Evolutionary conservation across 2,329 filamentous ascomycete species (phyloP).

Genomic region (Laburnicola sp.): DNA sequence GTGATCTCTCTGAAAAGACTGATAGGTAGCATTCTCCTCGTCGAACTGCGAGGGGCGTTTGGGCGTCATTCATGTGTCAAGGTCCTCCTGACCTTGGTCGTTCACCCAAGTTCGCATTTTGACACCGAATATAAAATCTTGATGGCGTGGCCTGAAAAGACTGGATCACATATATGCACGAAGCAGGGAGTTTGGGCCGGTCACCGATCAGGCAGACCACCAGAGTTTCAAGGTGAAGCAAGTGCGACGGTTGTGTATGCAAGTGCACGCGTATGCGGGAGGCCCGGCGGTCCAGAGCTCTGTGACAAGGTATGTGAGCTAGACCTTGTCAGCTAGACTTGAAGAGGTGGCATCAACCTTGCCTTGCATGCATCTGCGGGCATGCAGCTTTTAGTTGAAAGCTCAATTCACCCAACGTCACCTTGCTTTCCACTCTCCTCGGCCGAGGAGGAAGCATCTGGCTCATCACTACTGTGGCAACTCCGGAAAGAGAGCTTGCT

Average conservation of each 20-base stretch:
- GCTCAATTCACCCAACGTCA: neutral
- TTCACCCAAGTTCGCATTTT: neutral
- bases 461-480: too few species aligned
- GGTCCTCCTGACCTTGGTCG: neutral
- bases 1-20: neutral
- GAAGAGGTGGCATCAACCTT: neutral
- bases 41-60: neutral
- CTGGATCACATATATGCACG: constrained; percentile 7
- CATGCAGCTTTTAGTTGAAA: neutral
- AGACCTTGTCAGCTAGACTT: neutral
- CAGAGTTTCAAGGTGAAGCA: neutral
- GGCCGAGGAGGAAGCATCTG: too few species aligned
- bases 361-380: neutral
- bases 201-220: constrained; percentile 12
- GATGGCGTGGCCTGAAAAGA: neutral
- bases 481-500: too few species aligned
- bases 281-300: constrained; percentile 3
- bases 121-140: neutral
- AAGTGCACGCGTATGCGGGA: constrained; percentile 20
- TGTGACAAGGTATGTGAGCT: neutral
- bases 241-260: constrained; percentile 12
- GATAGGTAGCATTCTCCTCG: neutral
- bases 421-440: too few species aligned
- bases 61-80: too few species aligned
- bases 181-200: neutral